Evolutionary conservation across 805 yeast species (phyloP).

Genomic region (Scheffersomyces stipitis): DNA sequence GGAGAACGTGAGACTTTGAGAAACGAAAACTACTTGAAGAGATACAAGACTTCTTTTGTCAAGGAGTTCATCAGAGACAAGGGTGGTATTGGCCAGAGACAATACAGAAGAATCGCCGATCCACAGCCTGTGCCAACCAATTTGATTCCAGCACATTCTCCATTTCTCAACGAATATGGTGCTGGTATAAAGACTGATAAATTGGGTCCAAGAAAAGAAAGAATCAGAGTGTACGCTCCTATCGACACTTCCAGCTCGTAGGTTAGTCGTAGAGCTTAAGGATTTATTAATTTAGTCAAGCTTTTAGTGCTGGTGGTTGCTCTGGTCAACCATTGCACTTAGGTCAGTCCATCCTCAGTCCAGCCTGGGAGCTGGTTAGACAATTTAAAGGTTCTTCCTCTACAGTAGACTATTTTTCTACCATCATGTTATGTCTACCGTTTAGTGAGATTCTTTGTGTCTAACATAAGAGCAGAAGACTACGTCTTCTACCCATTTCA

Average conservation of each 20-base stretch:
- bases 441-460: too few relatives aligned
- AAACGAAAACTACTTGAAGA: slow-evolving; percentile 35
- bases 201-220: slow-evolving; percentile 48
- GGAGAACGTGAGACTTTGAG: slow-evolving; percentile 33
- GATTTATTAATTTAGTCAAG: too few relatives aligned
- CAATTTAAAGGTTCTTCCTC: too few relatives aligned
- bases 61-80: slow-evolving; percentile 43
- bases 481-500: too few relatives aligned
- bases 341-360: too few relatives aligned
- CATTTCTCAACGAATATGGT: slow-evolving; percentile 41
- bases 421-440: too few relatives aligned
- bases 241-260: slow-evolving; percentile 4
- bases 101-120: slow-evolving; percentile 34
- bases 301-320: too few relatives aligned
- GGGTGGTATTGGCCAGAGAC: slow-evolving; percentile 47
- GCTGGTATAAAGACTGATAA: slow-evolving; percentile 43
- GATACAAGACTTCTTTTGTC: slow-evolving; percentile 43
- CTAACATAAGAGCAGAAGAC: too few relatives aligned
- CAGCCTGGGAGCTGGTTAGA: too few relatives aligned
- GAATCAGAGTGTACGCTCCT: slow-evolving; percentile 43
- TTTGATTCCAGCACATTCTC: slow-evolving; percentile 42
- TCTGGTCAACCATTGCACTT: too few relatives aligned
- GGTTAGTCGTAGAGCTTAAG: too few relatives aligned
- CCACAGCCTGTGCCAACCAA: slow-evolving; percentile 27
- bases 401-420: too few relatives aligned